phyloP scores from a whole-genome alignment of 2,329 filamentous ascomycete species.

The Aspergillus nomiae region DNA sequence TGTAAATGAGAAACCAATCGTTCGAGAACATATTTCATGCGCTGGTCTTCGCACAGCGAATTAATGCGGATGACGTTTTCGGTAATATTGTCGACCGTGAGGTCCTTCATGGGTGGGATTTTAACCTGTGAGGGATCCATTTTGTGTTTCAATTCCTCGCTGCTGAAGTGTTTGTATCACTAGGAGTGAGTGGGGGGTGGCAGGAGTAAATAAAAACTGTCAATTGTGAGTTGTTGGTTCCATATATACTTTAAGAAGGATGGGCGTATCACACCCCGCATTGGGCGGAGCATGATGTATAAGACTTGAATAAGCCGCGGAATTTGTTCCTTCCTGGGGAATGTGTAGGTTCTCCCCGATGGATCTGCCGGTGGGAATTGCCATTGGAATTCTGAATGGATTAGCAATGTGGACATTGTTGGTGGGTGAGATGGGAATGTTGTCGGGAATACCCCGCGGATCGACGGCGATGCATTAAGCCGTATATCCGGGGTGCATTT shows the following conservation, averaged over 20 bases:
- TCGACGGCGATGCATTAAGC: background rate
- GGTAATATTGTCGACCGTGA: constrained; percentile 79
- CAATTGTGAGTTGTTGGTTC: background rate
- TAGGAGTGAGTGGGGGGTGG: no score
- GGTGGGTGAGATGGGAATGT: background rate
- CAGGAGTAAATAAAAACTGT: no score
- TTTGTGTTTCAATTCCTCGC: background rate
- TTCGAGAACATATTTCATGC: constrained; percentile 72
- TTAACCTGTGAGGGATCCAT: constrained; percentile 48
- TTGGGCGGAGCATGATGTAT: constrained; percentile 1
- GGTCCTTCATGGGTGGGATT: constrained; percentile 60
- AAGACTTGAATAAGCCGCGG: constrained; percentile 8
- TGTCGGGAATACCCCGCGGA: background rate
- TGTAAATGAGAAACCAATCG: constrained; percentile 76
- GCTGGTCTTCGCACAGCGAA: constrained; percentile 64
- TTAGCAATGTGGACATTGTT: background rate
- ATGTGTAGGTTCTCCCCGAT: background rate
- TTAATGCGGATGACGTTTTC: constrained; percentile 75
- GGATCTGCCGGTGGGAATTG: background rate
- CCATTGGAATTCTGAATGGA: background rate
- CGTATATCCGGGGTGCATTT: background rate
- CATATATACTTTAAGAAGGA: background rate
- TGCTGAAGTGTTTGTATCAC: background rate
- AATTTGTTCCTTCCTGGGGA: background rate
- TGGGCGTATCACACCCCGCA: constrained; percentile 5